These are phyloP conservation scores for Boletellus ananiceps DNA, from an alignment of 768 basidiomycete genomes.

Conservation along the genomic window DNA sequence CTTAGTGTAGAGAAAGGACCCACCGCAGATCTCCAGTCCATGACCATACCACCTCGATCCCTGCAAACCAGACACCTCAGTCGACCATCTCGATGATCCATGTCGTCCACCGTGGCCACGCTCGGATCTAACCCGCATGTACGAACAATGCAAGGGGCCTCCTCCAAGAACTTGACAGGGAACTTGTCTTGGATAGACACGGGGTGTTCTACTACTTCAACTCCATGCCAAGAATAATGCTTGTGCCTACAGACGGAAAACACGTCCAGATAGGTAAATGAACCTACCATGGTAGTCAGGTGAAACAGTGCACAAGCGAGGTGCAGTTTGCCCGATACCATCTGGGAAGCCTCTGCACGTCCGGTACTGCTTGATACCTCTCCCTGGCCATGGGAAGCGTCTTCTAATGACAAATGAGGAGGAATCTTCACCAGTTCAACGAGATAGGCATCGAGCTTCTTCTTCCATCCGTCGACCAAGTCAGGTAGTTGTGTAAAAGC, in stretches of 20 bases:
- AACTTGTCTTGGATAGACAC: neutral
- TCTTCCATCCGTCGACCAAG: conserved; percentile 5
- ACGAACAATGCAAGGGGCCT: conserved; percentile 1
- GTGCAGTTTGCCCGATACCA: neutral
- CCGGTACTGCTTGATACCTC: neutral
- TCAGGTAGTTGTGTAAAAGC: conserved; percentile 10
- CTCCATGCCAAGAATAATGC: neutral
- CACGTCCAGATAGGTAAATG: neutral
- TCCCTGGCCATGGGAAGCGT: neutral
- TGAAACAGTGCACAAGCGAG: conserved; percentile 5
- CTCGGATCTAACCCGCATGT: conserved; percentile 6
- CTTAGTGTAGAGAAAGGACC: neutral
- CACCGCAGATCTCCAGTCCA: conserved; percentile 6
- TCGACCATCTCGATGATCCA: conserved; percentile 7
- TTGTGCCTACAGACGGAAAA: neutral
- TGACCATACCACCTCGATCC: neutral
- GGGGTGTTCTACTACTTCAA: neutral
- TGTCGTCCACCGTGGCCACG: conserved; percentile 9
- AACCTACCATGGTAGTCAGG: no score
- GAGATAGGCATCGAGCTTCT: conserved; percentile 6
- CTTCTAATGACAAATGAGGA: neutral
- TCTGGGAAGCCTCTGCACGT: neutral
- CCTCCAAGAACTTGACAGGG: neutral
- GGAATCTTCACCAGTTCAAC: conserved; percentile 2
- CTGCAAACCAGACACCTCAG: neutral